Evolutionary conservation across 495 filamentous ascomycete genomes (phyloP).

Genomic region (Penicillium riverlandense): DNA sequence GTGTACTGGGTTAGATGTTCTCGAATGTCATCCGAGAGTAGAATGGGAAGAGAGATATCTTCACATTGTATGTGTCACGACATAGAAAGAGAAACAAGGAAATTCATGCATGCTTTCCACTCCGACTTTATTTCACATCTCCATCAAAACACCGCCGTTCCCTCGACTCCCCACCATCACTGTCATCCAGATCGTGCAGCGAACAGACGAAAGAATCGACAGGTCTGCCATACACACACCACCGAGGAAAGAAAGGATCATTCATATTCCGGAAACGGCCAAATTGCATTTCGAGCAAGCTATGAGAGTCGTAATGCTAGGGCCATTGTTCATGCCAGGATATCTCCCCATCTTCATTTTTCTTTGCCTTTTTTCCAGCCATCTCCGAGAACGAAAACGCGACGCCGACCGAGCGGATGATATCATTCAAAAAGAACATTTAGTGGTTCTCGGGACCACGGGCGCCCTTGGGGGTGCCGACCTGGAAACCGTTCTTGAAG

Average conservation of each 20-base stretch:
- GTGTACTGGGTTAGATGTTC: constrained; percentile 7
- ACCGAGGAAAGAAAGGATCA: constrained; percentile 16
- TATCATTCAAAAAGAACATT: constrained; percentile 18
- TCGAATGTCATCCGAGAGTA: no score
- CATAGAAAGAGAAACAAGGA: constrained; percentile 36
- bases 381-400: constrained; percentile 39
- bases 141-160: constrained; percentile 12
- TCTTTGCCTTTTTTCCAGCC: constrained; percentile 34
- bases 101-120: constrained; percentile 37
- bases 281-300: constrained; percentile 29
- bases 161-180: constrained; percentile 14
- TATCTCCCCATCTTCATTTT: constrained; percentile 11
- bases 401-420: constrained; percentile 23
- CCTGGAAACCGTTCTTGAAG: constrained; percentile 96
- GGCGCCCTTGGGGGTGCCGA: constrained; percentile 78
- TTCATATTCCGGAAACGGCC: constrained; percentile 32
- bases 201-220: constrained; percentile 19
- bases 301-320: constrained; percentile 28
- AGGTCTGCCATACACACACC: constrained; percentile 34
- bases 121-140: constrained; percentile 24
- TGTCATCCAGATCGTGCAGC: constrained; percentile 3
- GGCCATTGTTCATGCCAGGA: constrained; percentile 34
- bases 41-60: constrained; percentile 24
- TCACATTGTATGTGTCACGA: constrained; percentile 37
- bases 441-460: constrained; percentile 53